Conservation (phyloP, 257 asterid species). For the Solanum corneliomulleri region DNA sequence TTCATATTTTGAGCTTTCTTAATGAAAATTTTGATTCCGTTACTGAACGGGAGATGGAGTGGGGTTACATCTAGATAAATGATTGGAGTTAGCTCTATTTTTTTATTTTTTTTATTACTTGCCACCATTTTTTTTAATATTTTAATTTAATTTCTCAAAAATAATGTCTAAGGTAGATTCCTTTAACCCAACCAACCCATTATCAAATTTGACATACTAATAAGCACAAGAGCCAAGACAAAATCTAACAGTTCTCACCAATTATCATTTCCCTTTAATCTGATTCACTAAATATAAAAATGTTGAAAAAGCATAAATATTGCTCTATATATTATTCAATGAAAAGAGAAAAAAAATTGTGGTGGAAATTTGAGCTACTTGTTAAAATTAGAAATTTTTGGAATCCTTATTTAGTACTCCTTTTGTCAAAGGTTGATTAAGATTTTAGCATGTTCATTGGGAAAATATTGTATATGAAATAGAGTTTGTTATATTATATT, state of each 20-base stretch:
- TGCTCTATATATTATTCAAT: not conserved
- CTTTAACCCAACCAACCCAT: not conserved
- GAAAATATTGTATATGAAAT: not conserved
- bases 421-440: not conserved
- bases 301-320: not conserved
- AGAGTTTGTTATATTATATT: no score
- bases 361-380: not conserved
- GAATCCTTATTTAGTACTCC: not conserved
- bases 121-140: not conserved
- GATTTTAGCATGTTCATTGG: not conserved
- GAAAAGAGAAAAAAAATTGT: not conserved
- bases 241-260: not conserved
- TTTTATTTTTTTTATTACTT: not conserved
- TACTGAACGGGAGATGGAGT: accelerated
- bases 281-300: not conserved
- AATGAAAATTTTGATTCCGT: no score
- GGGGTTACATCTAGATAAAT: not conserved
- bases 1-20: no score
- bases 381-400: not conserved
- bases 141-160: not conserved
- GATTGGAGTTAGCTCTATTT: not conserved
- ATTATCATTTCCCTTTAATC: not conserved
- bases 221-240: not conserved
- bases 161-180: not conserved
- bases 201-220: not conserved